A percentile compares a stretch with the other conserved stretches of the same genome.
phyloP scores from a whole-genome alignment of 805 yeast genomes.

The Wickerhamiella brachini region DNA sequence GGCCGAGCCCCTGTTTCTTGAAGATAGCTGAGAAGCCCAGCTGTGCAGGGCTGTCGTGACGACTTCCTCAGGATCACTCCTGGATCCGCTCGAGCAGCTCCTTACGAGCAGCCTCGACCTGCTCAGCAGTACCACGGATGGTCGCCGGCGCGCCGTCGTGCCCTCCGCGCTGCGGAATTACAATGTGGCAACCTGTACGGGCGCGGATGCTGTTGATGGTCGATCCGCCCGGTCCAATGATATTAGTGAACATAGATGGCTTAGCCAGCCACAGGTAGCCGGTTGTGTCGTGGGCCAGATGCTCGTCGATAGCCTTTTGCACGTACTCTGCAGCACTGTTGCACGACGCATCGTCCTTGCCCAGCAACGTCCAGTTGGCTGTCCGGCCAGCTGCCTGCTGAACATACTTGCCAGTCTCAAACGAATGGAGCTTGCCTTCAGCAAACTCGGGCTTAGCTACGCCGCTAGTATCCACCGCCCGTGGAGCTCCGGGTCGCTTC shows the following conservation, averaged over 20 bases:
- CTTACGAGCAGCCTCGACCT: constrained; percentile 9
- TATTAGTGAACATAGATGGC: constrained; percentile 38
- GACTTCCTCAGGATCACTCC: too few relatives aligned
- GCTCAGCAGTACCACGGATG: constrained; percentile 5
- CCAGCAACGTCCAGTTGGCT: constrained; percentile 47
- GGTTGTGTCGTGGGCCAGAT: constrained; percentile 32
- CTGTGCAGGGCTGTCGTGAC: too few relatives aligned
- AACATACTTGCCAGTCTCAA: constrained; percentile 20
- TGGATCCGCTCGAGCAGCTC: constrained; percentile 1
- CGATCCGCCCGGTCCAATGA: constrained; percentile 69
- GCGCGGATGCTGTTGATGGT: constrained; percentile 49
- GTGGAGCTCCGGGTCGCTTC: constrained; percentile 35
- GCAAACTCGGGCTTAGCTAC: constrained; percentile 30
- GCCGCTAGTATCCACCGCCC: constrained; percentile 13
- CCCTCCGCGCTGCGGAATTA: constrained; percentile 10
- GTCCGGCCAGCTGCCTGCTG: constrained; percentile 27
- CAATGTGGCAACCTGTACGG: constrained; percentile 26
- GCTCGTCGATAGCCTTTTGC: constrained; percentile 35
- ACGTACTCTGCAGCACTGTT: constrained; percentile 40
- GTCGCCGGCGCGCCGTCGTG: constrained; percentile 6
- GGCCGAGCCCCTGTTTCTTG: too few relatives aligned
- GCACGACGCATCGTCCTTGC: constrained; percentile 35
- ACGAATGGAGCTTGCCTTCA: constrained; percentile 26
- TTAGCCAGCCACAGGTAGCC: constrained; percentile 54
- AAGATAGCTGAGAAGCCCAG: too few relatives aligned